phyloP scores from a whole-genome alignment of 2,329 filamentous ascomycete genomes.

The Samsoniella hepiali region DNA sequence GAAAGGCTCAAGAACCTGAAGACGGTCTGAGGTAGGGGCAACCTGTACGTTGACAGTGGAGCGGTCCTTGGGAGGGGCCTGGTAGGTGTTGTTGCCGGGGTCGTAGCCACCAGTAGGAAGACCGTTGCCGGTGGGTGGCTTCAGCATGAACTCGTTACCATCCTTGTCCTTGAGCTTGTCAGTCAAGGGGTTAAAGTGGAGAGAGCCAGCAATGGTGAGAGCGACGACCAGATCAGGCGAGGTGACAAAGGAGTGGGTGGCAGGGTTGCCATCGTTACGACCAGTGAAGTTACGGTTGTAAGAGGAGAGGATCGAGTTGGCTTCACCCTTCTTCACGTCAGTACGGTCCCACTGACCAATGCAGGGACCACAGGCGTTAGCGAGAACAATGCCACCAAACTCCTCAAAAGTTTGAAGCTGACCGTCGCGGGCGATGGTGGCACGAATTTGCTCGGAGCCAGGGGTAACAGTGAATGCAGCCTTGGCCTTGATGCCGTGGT shows the following conservation, averaged over 20 bases:
- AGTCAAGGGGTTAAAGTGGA: slow-evolving; percentile 93
- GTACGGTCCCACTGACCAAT: slow-evolving; percentile 94
- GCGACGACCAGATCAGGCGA: slow-evolving; percentile 89
- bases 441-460: slow-evolving; percentile 93
- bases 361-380: slow-evolving; percentile 91
- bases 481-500: slow-evolving; percentile 93
- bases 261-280: slow-evolving; percentile 93
- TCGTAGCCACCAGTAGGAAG: slow-evolving; percentile 83
- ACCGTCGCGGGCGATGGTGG: slow-evolving; percentile 86
- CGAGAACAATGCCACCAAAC: slow-evolving; percentile 89
- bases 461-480: slow-evolving; percentile 91
- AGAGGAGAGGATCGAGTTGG: slow-evolving; percentile 96
- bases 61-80: slow-evolving; percentile 84
- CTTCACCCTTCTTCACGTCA: slow-evolving; percentile 90
- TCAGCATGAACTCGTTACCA: slow-evolving; percentile 91
- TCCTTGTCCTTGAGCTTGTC: slow-evolving; percentile 92
- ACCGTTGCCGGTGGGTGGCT: slow-evolving; percentile 74
- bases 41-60: slow-evolving; percentile 72
- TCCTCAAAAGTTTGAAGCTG: slow-evolving; percentile 94
- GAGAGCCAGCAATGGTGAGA: slow-evolving; percentile 75
- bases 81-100: slow-evolving; percentile 89
- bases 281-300: slow-evolving; percentile 99
- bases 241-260: slow-evolving; percentile 89
- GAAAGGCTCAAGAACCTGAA: slow-evolving; percentile 89
- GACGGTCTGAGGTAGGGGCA: slow-evolving; percentile 85